Conservation (phyloP, 768 basidiomycete genomes). For the Dioszegia hungarica region DNA sequence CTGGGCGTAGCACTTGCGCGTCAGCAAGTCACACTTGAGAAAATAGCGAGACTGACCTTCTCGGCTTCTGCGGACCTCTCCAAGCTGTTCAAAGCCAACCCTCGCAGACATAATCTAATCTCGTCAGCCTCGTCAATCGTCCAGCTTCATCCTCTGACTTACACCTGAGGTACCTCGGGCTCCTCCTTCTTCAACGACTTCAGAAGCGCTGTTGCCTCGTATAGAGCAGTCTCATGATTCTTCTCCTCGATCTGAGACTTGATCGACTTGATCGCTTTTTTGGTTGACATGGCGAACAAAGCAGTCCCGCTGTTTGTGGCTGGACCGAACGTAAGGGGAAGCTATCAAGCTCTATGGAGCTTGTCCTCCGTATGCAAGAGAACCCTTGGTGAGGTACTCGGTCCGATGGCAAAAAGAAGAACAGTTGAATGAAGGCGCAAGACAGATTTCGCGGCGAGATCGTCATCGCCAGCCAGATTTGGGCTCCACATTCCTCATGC, state of each 20-base stretch:
- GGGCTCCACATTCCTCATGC: too few species aligned
- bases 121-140: neutral
- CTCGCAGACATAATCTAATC: constrained; percentile 78
- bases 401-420: too few species aligned
- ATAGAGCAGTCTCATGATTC: constrained; percentile 31
- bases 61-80: constrained; percentile 70
- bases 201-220: constrained; percentile 29
- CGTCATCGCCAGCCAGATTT: too few species aligned
- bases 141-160: neutral
- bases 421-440: too few species aligned
- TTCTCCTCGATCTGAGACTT: constrained; percentile 28
- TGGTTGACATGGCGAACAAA: constrained; percentile 24
- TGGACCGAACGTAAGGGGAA: too few species aligned
- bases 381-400: too few species aligned
- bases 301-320: too few species aligned
- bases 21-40: constrained; percentile 1
- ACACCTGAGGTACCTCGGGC: constrained; percentile 36
- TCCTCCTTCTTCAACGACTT: constrained; percentile 24
- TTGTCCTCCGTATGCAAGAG: too few species aligned
- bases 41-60: constrained; percentile 59
- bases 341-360: too few species aligned
- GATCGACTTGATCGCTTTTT: constrained; percentile 42
- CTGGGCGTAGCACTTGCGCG: constrained; percentile 64
- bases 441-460: too few species aligned
- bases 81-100: constrained; percentile 71